Evolutionary conservation across 331 rosid species (phyloP), one percentile per base, ranked within the genome.

Genomic region (Rosa hybrid): DNA sequence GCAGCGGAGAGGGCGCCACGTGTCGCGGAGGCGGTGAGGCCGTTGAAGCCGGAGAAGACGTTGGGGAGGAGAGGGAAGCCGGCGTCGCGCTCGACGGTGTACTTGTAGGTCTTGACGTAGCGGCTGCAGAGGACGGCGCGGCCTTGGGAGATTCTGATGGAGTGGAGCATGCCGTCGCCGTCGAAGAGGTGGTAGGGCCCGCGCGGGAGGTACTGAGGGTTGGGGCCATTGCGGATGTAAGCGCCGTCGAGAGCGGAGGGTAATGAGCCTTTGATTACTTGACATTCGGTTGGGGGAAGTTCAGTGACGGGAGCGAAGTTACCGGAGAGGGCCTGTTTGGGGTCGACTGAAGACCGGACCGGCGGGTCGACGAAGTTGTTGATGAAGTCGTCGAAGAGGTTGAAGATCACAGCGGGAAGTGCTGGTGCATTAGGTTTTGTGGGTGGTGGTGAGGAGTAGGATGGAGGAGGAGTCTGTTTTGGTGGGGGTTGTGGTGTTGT

Each of bases 121-220:
- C 99, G 91, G 84, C 97, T 91, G 67, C 94, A 92, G 62, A 92
- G 94, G 0, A 87, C 84, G 77, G 98, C 89, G 27, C 85, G 85
- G 39, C 93, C 92, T 21, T 75, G 67, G 12, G 92, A 82, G 79
- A 95, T 88, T 12, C 76, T 86, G 2, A 95, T 42, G 71, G 89
- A 84, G 88, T 95, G 98, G 64, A 95, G 91, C 99, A 95, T 90
- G 4, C 98, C 97, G 68, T 95, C 99, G 5, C 98, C 94, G 56
- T 93, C 97, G 82, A 95, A 92, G 72, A 92, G 93, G 63, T 95
- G 98, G 92, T 95, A 93, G 2, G 96, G 98, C 10, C 98, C 98
- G 7, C 92, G 92, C 0, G 99, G 99, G 16, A 92, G 93, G 85
- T 83, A 90, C 45, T 95, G 98, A 0, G 98, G 97, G 85, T 95